A percentile compares a stretch with the other conserved stretches of the same genome.
phyloP scores from a whole-genome alignment of 2,329 filamentous ascomycete species.

The Zopfia rhizophila region DNA sequence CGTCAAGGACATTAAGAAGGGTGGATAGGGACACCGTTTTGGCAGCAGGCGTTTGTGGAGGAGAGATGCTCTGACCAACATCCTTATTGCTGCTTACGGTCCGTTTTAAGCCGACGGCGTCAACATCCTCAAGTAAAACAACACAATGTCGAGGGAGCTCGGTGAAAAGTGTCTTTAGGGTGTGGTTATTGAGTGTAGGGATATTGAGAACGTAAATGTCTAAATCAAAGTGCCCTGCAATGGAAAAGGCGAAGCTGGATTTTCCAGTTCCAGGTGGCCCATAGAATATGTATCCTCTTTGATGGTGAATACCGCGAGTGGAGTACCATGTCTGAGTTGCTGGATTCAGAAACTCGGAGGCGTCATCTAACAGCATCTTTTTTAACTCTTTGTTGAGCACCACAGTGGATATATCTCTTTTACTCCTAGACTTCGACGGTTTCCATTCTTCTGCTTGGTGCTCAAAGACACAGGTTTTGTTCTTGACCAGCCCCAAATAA shows the following conservation, averaged over 20 bases:
- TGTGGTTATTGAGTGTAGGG: conserved; percentile 76
- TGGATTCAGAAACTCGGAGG: conserved; percentile 80
- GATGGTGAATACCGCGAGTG: conserved; percentile 84
- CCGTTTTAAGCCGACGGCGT: conserved; percentile 61
- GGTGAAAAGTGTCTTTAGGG: conserved; percentile 61
- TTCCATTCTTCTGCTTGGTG: no score
- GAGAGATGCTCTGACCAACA: no score
- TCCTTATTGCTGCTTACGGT: no score
- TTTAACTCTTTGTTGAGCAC: no score
- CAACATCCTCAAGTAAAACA: conserved; percentile 60
- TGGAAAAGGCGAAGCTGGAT: conserved; percentile 57
- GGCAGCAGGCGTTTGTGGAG: no score
- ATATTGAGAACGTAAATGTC: conserved; percentile 66
- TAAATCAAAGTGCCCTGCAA: conserved; percentile 60
- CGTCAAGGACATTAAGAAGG: no score
- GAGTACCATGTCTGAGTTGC: conserved; percentile 80
- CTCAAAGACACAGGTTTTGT: no score
- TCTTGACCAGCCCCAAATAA: no score
- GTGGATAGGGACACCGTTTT: no score
- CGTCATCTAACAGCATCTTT: no score
- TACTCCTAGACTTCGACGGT: no score
- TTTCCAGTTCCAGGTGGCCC: conserved; percentile 86
- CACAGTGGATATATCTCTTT: no score
- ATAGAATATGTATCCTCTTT: conserved; percentile 83
- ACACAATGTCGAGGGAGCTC: conserved; percentile 57